Percentiles rank a stretch among this genome's conserved stretches.
phyloP scores from a whole-genome alignment of 2,329 filamentous ascomycete genomes.

The Simplicillium aogashimaense region DNA sequence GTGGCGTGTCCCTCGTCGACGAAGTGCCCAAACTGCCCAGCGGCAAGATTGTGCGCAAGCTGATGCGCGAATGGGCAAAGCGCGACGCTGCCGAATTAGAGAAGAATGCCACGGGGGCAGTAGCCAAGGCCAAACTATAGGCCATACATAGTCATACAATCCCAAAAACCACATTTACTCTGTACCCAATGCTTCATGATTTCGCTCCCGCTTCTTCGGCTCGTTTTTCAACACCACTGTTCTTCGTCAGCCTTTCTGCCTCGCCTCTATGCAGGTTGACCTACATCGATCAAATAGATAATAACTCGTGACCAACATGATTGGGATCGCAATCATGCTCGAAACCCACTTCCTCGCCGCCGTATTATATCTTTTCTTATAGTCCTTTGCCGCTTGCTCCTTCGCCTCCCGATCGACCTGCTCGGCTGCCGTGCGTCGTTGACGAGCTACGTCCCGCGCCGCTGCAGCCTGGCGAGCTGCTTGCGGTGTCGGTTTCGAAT shows the following conservation, averaged over 20 bases:
- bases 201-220: slow-evolving; percentile 13
- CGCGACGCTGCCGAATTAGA: slow-evolving; percentile 29
- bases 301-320: slow-evolving; percentile 45
- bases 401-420: slow-evolving; percentile 10
- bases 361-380: slow-evolving; percentile 30
- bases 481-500: too few species aligned
- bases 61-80: slow-evolving; percentile 47
- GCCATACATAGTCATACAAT: too few species aligned
- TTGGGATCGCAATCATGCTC: slow-evolving; percentile 41
- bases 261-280: slow-evolving; percentile 11
- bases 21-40: slow-evolving; percentile 46
- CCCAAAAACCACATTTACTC: background rate
- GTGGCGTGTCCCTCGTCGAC: slow-evolving; percentile 43
- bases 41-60: slow-evolving; percentile 48
- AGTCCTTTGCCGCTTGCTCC: slow-evolving; percentile 18
- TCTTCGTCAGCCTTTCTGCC: too few species aligned
- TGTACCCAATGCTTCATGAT: background rate
- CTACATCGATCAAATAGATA: slow-evolving; percentile 40
- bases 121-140: slow-evolving; percentile 19
- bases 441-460: slow-evolving; percentile 11
- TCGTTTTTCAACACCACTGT: slow-evolving; percentile 21
- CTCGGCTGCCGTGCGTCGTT: slow-evolving; percentile 11
- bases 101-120: slow-evolving; percentile 5
- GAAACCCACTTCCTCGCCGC: slow-evolving; percentile 34
- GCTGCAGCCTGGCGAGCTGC: background rate